Evolutionary conservation across 2,329 filamentous ascomycete genomes (phyloP), one percentile per base, ranked within the genome.

Genomic region (Beauveria pseudobassiana): DNA sequence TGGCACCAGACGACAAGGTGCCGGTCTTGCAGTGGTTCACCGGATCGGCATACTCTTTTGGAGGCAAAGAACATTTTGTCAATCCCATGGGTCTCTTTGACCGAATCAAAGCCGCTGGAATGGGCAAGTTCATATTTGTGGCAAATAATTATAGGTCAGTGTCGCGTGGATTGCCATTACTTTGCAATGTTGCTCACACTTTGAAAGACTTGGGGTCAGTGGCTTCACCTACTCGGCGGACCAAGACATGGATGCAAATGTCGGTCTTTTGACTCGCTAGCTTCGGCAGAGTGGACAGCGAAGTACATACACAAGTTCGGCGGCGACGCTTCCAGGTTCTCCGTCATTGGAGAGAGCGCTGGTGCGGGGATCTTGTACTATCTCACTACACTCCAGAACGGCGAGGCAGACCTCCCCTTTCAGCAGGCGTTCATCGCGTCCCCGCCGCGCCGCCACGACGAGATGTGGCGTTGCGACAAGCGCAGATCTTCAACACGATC

Each of bases 341-440:
- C 81, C 0, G 73, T 83, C 16, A 74, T 82, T 20, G 81, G 80
- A 6, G 72, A 80, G 63, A 80, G 77, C 18, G 80, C 82, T 9
- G 82, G 82, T 30, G 81, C 74, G 8, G 80, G 80, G 0, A 80
- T 77, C 3, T 77, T 85, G 62, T 75, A 82, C 71, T 80, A 84
- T 65, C 81, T 85, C 61, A 78, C 84, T 63, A 84, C 63, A 2
- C 81, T 28, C 74, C 65, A 68, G 16, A 67, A 73, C 10, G 80
- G 78, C 2, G 68, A 67, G 26, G 67, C 64, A 8, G 64, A 54
- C 30, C 67, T 66, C 9, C 78, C 78, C 1, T 82, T 81, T 67
- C 72, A 73, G 52, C 52, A 64, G 45, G 62, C 43, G 14, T 63
- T 65, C 9, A 43, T 64, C 10, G 59, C 64, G 3, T 65, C 65